A percentile compares a stretch with the other conserved stretches of the same genome.
phyloP scores from a whole-genome alignment of 2,329 filamentous ascomycete species.

The Hypoxylon sp. region DNA sequence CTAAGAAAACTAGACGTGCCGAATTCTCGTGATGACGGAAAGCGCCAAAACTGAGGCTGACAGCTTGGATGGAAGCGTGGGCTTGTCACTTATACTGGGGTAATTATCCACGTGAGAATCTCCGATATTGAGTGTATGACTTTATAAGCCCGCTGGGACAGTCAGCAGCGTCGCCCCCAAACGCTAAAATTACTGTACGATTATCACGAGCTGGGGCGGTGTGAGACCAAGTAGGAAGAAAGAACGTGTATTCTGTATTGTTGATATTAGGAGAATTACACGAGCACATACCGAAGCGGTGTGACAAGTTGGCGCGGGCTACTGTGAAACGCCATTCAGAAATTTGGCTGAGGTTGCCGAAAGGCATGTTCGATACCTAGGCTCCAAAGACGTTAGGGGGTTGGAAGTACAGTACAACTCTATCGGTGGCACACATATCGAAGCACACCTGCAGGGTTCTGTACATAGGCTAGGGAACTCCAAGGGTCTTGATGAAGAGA shows the following conservation, averaged over 20 bases:
- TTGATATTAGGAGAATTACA: slow-evolving; percentile 7
- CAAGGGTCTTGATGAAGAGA: slow-evolving; percentile 24
- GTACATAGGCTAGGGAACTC: slow-evolving; percentile 20
- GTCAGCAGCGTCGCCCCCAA: slow-evolving; percentile 18
- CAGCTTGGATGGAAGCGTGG: slow-evolving; percentile 10
- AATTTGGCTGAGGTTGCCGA: slow-evolving; percentile 33
- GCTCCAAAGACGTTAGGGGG: slow-evolving; percentile 13
- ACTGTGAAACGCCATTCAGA: slow-evolving; percentile 18
- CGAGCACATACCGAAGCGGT: slow-evolving; percentile 35
- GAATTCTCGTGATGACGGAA: slow-evolving; percentile 35
- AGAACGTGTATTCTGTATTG: neutral
- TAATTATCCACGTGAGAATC: slow-evolving; percentile 21
- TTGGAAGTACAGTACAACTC: slow-evolving; percentile 30
- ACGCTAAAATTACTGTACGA: slow-evolving; percentile 17
- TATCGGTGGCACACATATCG: slow-evolving; percentile 15
- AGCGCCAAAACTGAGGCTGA: slow-evolving; percentile 27
- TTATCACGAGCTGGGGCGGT: slow-evolving; percentile 27
- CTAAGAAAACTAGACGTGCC: slow-evolving; percentile 27
- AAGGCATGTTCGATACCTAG: slow-evolving; percentile 26
- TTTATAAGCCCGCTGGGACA: slow-evolving; percentile 10
- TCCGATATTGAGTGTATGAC: slow-evolving; percentile 10
- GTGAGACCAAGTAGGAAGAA: slow-evolving; percentile 24
- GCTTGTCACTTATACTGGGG: slow-evolving; percentile 12
- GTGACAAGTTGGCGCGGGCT: slow-evolving; percentile 28
- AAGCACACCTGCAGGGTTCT: slow-evolving; percentile 27